Base-by-base conservation (phyloP, 2,329 filamentous ascomycete species). In the Hypoxylon sp. region DNA sequence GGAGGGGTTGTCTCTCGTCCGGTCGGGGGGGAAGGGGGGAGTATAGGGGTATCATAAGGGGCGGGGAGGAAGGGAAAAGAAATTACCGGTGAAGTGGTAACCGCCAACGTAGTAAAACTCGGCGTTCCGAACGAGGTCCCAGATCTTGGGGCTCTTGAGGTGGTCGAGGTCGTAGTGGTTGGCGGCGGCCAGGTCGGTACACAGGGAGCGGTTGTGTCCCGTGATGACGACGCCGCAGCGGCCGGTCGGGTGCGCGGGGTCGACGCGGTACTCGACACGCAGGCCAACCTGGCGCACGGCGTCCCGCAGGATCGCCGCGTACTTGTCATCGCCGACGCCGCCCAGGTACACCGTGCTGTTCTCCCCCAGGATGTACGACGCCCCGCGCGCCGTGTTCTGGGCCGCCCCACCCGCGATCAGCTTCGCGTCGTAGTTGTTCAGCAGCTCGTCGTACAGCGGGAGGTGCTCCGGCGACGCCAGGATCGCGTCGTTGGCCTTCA, bases 121-220 rank as follows among this genome's bases (percentile, higher is more conserved):
- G 59, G 94, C 94, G 73, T 91, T 89, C 87, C 98, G 88, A 63
- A 95, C 95, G 53, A 97, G 85, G 70, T 88, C 86, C 95, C 95
- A 99, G 80, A 98, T 90, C 80, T 94, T 88, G 56, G 92, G 91
- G 78, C 89, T 87, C 87, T 97, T 93, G 78, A 99, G 82, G 80
- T 99, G 95, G 68, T 95, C 93, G 54, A 97, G 79, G 81, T 94
- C 94, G 84, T 99, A 99, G 84, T 93, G 91, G 84, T 99, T 99
- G 72, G 95, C 95, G 66, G 95, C 95, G 67, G 91, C 95, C 60
- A 99, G 90, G 76, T 98, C 93, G 66, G 95, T 99, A 85, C 91
- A 92, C 85, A 99, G 90, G 78, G 89, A 93, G 74, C 95, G 90
- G 88, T 98, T 90, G 85, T 97, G 92, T 76, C 93, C 95, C 37